Evolutionary conservation across 2,329 filamentous ascomycete genomes (phyloP).

Genomic region (Microdochium paspali): DNA sequence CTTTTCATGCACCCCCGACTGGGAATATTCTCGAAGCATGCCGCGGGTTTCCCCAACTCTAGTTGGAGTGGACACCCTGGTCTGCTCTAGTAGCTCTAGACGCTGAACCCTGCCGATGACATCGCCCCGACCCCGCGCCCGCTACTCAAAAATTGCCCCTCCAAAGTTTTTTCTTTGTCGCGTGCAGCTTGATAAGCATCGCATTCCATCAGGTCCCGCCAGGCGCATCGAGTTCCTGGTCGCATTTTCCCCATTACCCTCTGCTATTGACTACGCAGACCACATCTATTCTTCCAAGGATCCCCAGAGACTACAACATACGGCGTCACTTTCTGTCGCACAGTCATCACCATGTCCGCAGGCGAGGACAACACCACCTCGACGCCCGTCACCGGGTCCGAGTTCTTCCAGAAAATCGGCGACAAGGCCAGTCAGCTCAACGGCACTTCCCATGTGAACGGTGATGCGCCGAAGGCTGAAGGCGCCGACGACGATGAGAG

Average conservation of each 20-base stretch:
- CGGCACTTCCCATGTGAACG: constrained; percentile 17
- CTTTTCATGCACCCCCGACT: neutral
- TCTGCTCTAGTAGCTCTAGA: too few relatives aligned
- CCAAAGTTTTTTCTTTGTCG: constrained; percentile 20
- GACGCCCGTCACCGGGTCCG: constrained; percentile 27
- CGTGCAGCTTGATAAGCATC: neutral
- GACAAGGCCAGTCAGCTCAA: constrained; percentile 47
- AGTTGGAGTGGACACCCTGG: neutral
- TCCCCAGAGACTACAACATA: too few relatives aligned
- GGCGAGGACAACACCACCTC: constrained; percentile 24
- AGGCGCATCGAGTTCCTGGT: neutral
- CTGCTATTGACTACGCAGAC: too few relatives aligned
- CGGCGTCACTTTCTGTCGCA: neutral
- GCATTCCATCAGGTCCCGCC: neutral
- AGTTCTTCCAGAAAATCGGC: constrained; percentile 56
- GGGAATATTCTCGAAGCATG: constrained; percentile 1
- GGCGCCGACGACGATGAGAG: constrained; percentile 35
- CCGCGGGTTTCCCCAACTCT: neutral
- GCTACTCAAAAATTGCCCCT: constrained; percentile 23
- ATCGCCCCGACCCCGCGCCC: constrained; percentile 23
- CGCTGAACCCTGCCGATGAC: constrained; percentile 14
- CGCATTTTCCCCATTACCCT: neutral
- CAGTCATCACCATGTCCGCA: constrained; percentile 31
- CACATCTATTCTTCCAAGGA: too few relatives aligned
- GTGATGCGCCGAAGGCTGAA: constrained; percentile 12